Evolutionary conservation across 257 asterid genomes (phyloP), one percentile per base, ranked within the genome.

Genomic region (Cinchona pubescens): DNA sequence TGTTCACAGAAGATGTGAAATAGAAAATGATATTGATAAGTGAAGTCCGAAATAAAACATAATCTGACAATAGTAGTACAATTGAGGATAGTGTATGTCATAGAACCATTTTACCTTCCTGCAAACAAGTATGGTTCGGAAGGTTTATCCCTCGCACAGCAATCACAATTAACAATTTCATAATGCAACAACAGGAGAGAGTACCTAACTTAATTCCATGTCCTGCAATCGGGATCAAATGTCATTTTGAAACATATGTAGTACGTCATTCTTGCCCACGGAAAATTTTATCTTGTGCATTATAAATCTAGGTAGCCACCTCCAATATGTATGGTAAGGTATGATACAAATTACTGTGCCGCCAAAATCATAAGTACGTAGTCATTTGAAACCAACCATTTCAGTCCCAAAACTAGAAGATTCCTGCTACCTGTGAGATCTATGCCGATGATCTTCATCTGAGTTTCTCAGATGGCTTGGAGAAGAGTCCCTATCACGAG

Each of bases 341-440:
- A 19, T 12, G 38, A 25, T 29, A 9, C 21, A 30, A 14, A 12
- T 7, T 13, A 14, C 19, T 9, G 40, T 15, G 6, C 21, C 23
- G 34, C 49, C 29, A 42, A 67, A 42, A 35, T 45, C 18, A 2
- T n/a, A 4, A 66, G 5, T 51, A 21, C 0, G 34, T 38, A 23
- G 27, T 7, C 49, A 37, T 35, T 66, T 5, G 51, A 40, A 42
- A 11, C 48, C 4, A 13, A 21, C 2, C 10, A 3, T 37, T 25
- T 5, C 13, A 34, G 32, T 23, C 49, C 30, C 11, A 15, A 1
- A 55, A 34, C 15, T 5, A 67, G 32, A 40, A 67, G 21, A 67
- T 40, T 67, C 71, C 55, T 67, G n/a, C 10, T 77, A 58, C 59
- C 75, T 78, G 38, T 69, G 75, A 30, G 80, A 81, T 45, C 77